Evolutionary conservation across 2,329 filamentous ascomycete species (phyloP).

Genomic region (Diplodia mutila): DNA sequence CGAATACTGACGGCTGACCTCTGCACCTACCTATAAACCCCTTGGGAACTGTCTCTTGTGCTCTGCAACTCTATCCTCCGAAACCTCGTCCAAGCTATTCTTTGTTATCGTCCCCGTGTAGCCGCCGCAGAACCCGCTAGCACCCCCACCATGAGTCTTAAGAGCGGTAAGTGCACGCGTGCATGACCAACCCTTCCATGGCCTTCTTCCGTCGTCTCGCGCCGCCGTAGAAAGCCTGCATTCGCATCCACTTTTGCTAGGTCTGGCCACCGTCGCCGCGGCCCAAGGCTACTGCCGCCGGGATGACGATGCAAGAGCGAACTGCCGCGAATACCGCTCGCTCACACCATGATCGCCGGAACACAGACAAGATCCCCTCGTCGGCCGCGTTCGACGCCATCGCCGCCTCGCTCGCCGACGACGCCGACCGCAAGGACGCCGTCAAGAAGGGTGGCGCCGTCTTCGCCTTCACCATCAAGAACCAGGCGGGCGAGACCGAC

Average conservation of each 20-base stretch:
- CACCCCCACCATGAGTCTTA: conserved; percentile 66
- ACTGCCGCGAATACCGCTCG: background rate
- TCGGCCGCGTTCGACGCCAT: conserved; percentile 92
- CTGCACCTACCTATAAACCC: conserved; percentile 14
- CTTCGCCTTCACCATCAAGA: conserved; percentile 93
- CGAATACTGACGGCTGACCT: conserved; percentile 12
- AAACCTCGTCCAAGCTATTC: background rate
- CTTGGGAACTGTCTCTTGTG: conserved; percentile 3
- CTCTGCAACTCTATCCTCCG: background rate
- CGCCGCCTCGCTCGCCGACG: conserved; percentile 68
- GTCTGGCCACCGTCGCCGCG: too few relatives aligned
- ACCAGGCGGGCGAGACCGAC: conserved; percentile 75
- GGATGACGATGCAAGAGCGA: background rate
- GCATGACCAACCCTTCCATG: conserved; percentile 4
- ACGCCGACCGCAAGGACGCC: conserved; percentile 78
- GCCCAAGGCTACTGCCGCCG: background rate
- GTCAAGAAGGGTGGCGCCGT: conserved; percentile 86
- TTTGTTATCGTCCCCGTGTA: background rate
- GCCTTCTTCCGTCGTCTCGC: conserved; percentile 6
- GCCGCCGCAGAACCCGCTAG: conserved; percentile 4
- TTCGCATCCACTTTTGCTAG: background rate
- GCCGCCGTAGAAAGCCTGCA: conserved; percentile 2
- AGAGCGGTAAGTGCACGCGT: conserved; percentile 61
- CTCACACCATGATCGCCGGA: background rate
- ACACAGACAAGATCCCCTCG: conserved; percentile 72